These are phyloP conservation scores for Bretschneidera sinensis DNA, from an alignment of 345 rosid species.

Conservation along the genomic window DNA sequence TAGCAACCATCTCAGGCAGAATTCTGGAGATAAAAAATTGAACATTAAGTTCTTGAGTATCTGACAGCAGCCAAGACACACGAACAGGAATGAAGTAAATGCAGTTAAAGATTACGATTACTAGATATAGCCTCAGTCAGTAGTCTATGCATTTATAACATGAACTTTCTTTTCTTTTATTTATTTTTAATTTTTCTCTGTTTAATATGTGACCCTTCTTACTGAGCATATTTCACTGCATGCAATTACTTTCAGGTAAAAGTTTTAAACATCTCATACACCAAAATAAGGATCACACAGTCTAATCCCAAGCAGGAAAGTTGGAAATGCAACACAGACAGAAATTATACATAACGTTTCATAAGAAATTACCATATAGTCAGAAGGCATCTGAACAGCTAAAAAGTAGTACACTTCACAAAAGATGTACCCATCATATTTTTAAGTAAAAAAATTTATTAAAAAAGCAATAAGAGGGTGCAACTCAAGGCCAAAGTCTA, in stretches of 20 bases:
- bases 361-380: too few relatives aligned
- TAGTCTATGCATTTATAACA: background rate
- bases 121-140: background rate
- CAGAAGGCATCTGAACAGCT: too few relatives aligned
- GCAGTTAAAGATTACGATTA: background rate
- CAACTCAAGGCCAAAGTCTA: too few relatives aligned
- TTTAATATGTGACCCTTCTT: background rate
- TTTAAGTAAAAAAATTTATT: too few relatives aligned
- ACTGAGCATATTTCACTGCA: background rate
- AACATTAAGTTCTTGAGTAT: background rate
- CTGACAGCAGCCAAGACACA: background rate
- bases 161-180: too few relatives aligned
- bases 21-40: slow-evolving; percentile 41
- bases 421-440: too few relatives aligned
- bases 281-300: background rate
- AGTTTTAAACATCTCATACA: background rate
- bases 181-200: too few relatives aligned
- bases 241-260: background rate
- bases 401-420: too few relatives aligned
- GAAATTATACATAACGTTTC: too few relatives aligned
- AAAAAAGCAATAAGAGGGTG: too few relatives aligned
- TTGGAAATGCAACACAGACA: too few relatives aligned
- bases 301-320: too few relatives aligned
- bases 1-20: slow-evolving; percentile 69
- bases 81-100: background rate